phyloP scores from a whole-genome alignment of 2,329 filamentous ascomycete species.

The Truncatella angustata region DNA sequence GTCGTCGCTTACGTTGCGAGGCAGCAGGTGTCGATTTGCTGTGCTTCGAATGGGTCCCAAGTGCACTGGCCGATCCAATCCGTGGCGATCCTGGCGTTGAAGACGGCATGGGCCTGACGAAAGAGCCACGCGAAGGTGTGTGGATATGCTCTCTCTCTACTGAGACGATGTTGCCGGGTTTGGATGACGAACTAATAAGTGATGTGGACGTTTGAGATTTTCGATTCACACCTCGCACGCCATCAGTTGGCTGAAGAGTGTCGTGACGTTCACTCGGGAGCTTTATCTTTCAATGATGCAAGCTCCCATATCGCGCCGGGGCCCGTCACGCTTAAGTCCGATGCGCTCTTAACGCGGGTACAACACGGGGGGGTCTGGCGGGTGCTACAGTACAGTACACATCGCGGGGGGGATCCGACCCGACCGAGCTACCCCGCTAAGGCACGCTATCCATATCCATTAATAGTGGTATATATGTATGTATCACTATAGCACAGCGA shows the following conservation, averaged over 20 bases:
- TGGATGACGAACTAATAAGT: no score
- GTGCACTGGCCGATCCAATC: conserved; percentile 20
- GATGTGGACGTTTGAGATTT: no score
- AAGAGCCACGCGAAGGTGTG: conserved; percentile 9
- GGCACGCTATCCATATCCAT: no score
- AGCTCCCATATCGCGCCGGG: neutral
- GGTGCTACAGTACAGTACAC: no score
- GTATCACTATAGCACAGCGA: no score
- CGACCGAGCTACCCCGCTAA: no score
- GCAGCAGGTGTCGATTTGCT: conserved; percentile 14
- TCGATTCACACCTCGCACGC: no score
- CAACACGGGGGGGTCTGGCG: no score
- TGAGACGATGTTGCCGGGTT: conserved; percentile 1
- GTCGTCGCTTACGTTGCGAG: conserved; percentile 22
- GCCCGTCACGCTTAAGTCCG: conserved; percentile 4
- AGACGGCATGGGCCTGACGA: conserved; percentile 13
- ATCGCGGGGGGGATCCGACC: no score
- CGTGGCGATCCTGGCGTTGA: conserved; percentile 29
- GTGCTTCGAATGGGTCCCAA: conserved; percentile 25
- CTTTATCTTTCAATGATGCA: conserved; percentile 2
- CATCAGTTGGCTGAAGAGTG: neutral
- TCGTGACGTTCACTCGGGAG: neutral
- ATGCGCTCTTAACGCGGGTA: neutral
- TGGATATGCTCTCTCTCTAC: no score
- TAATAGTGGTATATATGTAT: no score